Evolutionary conservation across 129 eudicot species (phyloP).

Genomic region (Pulicaria dysenterica): DNA sequence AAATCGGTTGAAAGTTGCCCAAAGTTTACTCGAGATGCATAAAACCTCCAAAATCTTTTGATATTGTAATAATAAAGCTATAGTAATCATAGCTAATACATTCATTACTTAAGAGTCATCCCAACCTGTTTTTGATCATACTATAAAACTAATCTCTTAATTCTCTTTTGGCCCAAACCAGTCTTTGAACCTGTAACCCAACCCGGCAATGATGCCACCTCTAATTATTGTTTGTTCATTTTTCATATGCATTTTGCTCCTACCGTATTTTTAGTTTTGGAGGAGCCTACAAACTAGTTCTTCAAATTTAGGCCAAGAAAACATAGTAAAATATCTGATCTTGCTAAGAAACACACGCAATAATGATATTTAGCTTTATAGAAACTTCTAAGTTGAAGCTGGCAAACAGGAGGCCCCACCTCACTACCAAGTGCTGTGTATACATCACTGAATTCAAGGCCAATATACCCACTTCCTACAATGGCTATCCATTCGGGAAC

Average conservation of each 20-base stretch:
- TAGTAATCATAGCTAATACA: no score
- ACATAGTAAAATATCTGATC: not conserved
- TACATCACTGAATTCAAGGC: slow-evolving; percentile 94
- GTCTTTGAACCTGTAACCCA: no score
- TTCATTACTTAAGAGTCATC: no score
- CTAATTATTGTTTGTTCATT: no score
- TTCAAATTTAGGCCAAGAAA: slow-evolving; percentile 3
- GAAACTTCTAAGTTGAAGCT: slow-evolving; percentile 16
- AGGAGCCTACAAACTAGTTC: not conserved
- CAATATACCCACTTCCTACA: slow-evolving; percentile 81
- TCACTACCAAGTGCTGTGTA: slow-evolving; percentile 98
- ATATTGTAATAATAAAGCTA: no score
- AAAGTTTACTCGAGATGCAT: no score
- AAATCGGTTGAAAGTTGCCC: not conserved
- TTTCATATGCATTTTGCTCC: not conserved
- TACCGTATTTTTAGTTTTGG: not conserved
- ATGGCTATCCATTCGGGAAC: slow-evolving; percentile 81
- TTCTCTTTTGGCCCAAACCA: no score
- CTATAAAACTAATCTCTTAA: no score
- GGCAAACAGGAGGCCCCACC: slow-evolving; percentile 44
- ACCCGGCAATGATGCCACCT: no score
- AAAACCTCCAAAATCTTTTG: no score
- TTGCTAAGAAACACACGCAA: not conserved
- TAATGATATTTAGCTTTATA: not conserved
- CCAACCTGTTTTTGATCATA: no score